These are phyloP conservation scores for Craspedostauros australis DNA, from an alignment of 108 stramenopile species.

Conservation along the genomic window DNA sequence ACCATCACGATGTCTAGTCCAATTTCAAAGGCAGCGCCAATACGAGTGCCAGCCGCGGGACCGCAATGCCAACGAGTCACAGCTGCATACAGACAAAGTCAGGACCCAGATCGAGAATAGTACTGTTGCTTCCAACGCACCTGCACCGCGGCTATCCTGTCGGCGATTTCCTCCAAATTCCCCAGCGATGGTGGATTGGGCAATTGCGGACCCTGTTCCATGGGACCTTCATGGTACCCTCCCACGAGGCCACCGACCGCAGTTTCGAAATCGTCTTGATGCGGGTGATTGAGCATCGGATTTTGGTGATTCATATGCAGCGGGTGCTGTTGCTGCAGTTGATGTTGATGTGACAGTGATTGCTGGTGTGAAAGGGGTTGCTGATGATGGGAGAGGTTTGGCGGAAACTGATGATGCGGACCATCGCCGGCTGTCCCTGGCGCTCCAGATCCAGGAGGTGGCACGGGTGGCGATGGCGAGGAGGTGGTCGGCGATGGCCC, in stretches of 20 bases:
- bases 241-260: conserved; percentile 14
- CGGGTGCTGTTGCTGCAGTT: neutral
- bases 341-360: neutral
- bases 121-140: conserved; percentile 10
- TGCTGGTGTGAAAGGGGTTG: conserved; percentile 13
- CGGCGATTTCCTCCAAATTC: conserved; percentile 63
- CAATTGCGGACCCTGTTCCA: conserved; percentile 32
- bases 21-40: too few species aligned
- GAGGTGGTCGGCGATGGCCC: too few species aligned
- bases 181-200: conserved; percentile 62
- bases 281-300: conserved; percentile 6
- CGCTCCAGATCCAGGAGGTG: too few species aligned
- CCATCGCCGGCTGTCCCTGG: too few species aligned
- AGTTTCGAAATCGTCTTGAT: conserved; percentile 13
- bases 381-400: too few species aligned
- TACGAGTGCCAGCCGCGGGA: too few species aligned
- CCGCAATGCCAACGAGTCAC: neutral
- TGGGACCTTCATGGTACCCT: conserved; percentile 11
- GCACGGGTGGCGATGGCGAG: too few species aligned
- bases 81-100: neutral
- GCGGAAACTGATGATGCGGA: too few species aligned
- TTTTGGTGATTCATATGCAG: neutral
- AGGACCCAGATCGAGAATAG: neutral
- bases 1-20: too few species aligned
- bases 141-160: conserved; percentile 53